phyloP scores from a whole-genome alignment of 768 basidiomycete species.

The Boletales sp. region DNA sequence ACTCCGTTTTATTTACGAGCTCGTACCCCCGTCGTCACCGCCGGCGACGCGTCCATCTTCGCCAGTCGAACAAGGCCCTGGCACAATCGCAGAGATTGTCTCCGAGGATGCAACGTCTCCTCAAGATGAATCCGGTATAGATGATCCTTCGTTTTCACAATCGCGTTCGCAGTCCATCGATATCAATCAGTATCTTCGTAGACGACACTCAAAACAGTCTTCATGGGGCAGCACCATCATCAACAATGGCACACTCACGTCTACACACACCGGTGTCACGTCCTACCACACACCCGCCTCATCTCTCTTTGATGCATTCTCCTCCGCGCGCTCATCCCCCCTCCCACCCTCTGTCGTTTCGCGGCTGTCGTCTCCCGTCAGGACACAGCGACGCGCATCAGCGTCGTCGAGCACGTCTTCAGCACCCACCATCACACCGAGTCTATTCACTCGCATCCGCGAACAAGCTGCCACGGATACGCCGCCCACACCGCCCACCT shows the following conservation, averaged over 20 bases:
- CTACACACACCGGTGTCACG: conserved; percentile 54
- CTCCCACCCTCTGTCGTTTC: conserved; percentile 34
- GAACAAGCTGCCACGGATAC: conserved; percentile 17
- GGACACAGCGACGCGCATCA: conserved; percentile 36
- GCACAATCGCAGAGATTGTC: conserved; percentile 8
- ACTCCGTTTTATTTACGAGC: conserved; percentile 49
- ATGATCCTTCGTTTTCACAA: conserved; percentile 21
- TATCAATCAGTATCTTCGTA: conserved; percentile 25
- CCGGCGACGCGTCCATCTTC: conserved; percentile 1
- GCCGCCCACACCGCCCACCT: conserved; percentile 15
- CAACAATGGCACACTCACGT: conserved; percentile 50
- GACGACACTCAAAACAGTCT: conserved; percentile 37
- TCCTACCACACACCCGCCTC: conserved; percentile 79
- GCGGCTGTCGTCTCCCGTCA: conserved; percentile 25
- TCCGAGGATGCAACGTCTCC: conserved; percentile 14
- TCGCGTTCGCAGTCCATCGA: conserved; percentile 20
- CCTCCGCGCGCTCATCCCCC: conserved; percentile 61
- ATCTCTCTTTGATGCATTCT: conserved; percentile 62
- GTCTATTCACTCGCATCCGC: conserved; percentile 41
- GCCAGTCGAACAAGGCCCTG: conserved; percentile 8
- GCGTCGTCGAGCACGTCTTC: conserved; percentile 37
- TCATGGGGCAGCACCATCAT: conserved; percentile 44
- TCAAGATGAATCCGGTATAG: conserved; percentile 4
- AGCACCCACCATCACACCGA: conserved; percentile 57
- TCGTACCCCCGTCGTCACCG: conserved; percentile 42